phyloP scores from a whole-genome alignment of 495 filamentous ascomycete species.

The Aspergillus bertholletiae region DNA sequence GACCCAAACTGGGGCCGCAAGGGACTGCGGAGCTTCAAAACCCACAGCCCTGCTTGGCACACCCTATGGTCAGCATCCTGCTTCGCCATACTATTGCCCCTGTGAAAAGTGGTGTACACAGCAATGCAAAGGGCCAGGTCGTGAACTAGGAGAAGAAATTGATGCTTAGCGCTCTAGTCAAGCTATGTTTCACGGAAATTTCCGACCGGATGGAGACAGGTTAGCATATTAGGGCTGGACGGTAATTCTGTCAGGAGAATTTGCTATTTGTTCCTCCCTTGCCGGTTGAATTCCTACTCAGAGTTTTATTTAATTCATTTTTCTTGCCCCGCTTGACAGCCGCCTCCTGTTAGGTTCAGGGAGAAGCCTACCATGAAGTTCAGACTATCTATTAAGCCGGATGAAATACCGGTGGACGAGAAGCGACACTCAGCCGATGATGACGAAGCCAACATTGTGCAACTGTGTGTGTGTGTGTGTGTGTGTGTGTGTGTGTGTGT shows the following conservation, averaged over 20 bases:
- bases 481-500: too few relatives aligned
- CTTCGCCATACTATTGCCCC: background rate
- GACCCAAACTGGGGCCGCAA: background rate
- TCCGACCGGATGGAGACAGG: background rate
- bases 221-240: background rate
- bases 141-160: background rate
- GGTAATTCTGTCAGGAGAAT: background rate
- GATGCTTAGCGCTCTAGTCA: background rate
- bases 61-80: background rate
- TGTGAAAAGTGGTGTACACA: background rate
- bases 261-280: background rate
- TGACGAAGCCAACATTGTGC: background rate
- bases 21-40: background rate
- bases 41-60: background rate
- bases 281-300: background rate
- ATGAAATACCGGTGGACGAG: slow-evolving; percentile 10
- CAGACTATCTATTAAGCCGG: slow-evolving; percentile 4
- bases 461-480: too few relatives aligned
- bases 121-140: background rate
- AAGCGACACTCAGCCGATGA: background rate
- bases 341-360: background rate
- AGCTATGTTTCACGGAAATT: background rate
- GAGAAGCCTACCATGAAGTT: slow-evolving; percentile 3
- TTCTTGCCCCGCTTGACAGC: background rate
- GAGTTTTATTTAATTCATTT: background rate